These are phyloP conservation scores for Albophoma yamanashiensis DNA, from an alignment of 2,329 filamentous ascomycete genomes.

Conservation along the genomic window DNA sequence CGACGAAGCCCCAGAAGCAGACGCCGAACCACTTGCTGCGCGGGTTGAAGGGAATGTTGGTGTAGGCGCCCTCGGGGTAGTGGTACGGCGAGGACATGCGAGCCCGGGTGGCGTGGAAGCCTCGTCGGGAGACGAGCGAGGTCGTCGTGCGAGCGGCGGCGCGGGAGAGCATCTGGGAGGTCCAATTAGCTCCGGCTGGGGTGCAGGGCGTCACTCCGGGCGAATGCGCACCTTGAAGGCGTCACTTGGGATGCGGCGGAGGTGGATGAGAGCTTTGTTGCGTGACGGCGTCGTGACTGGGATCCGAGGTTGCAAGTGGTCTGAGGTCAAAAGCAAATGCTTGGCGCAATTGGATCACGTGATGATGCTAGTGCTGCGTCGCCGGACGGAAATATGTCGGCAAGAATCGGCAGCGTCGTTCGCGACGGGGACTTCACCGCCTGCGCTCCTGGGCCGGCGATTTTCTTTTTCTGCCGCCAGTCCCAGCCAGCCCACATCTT, in stretches of 20 bases:
- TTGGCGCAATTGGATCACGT: slow-evolving; percentile 8
- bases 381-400: slow-evolving; percentile 1
- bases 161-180: slow-evolving; percentile 69
- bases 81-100: slow-evolving; percentile 89
- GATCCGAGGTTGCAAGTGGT: slow-evolving; percentile 18
- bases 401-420: neutral
- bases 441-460: slow-evolving; percentile 3
- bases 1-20: slow-evolving; percentile 68
- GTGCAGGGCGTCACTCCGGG: slow-evolving; percentile 1
- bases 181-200: slow-evolving; percentile 27
- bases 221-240: slow-evolving; percentile 7
- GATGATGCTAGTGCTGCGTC: neutral
- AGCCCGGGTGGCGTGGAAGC: slow-evolving; percentile 83
- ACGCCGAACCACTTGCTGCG: slow-evolving; percentile 74
- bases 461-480: slow-evolving; percentile 16
- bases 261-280: slow-evolving; percentile 13
- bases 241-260: slow-evolving; percentile 12
- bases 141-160: slow-evolving; percentile 54
- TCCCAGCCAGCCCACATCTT: slow-evolving; percentile 12
- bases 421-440: slow-evolving; percentile 12
- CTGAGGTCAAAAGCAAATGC: slow-evolving; percentile 20
- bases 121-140: slow-evolving; percentile 70
- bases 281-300: slow-evolving; percentile 13
- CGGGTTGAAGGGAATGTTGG: slow-evolving; percentile 96
- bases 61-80: slow-evolving; percentile 92